Percentiles rank a stretch among this genome's conserved stretches.
Evolutionary conservation across 1,284 basidiomycete genomes (phyloP).

Genomic region (Rhodotorula glutinis): DNA sequence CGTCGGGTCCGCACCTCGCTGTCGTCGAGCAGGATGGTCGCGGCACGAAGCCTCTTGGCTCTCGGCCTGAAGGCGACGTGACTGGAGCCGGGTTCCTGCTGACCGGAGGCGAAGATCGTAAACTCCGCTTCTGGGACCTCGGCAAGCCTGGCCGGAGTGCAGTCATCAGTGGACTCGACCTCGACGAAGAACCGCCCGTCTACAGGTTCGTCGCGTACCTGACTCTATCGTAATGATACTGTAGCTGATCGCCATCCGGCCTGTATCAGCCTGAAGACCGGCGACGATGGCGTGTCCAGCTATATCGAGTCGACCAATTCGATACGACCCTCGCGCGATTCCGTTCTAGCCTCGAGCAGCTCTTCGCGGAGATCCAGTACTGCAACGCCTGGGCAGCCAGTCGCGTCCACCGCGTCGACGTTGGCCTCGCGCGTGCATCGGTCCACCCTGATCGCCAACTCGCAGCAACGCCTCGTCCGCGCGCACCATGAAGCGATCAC

Average conservation of each 20-base stretch:
- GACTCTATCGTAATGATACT: too few relatives aligned
- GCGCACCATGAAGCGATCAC: slow-evolving; percentile 81
- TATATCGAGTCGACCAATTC: too few relatives aligned
- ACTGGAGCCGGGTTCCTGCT: slow-evolving; percentile 64
- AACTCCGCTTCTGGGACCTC: slow-evolving; percentile 78
- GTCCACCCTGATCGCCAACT: slow-evolving; percentile 70
- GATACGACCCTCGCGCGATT: too few relatives aligned
- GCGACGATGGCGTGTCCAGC: too few relatives aligned
- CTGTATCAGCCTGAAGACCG: too few relatives aligned
- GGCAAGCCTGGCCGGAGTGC: slow-evolving; percentile 63
- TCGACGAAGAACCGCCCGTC: slow-evolving; percentile 63
- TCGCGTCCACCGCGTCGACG: neutral
- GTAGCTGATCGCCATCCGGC: too few relatives aligned
- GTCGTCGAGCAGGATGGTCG: slow-evolving; percentile 9
- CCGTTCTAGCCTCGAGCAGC: too few relatives aligned
- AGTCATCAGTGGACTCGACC: slow-evolving; percentile 67
- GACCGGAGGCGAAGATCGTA: slow-evolving; percentile 75
- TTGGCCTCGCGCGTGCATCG: slow-evolving; percentile 53
- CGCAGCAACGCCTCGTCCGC: slow-evolving; percentile 71
- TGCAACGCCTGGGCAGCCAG: neutral
- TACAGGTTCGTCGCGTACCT: slow-evolving; percentile 58
- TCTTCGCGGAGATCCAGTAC: neutral
- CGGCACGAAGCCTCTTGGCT: neutral
- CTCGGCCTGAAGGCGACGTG: neutral
- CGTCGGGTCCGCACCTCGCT: slow-evolving; percentile 3